These are phyloP conservation scores for Gloeostereum incarnatum DNA, from an alignment of 768 basidiomycete species.

Conservation along the genomic window DNA sequence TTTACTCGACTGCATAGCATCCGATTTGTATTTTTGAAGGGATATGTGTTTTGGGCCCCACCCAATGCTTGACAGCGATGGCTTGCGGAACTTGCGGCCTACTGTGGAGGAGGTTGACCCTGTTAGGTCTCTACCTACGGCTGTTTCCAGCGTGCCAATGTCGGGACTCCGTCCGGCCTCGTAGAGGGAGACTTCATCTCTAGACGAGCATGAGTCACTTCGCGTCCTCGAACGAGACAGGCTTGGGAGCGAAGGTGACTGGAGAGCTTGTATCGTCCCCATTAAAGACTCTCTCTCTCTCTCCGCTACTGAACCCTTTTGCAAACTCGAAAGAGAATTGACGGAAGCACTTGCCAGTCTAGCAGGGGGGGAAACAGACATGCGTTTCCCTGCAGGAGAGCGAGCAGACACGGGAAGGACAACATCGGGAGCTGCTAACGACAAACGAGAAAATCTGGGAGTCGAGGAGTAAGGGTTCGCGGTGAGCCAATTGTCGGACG, in stretches of 20 bases:
- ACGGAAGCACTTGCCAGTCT: not conserved
- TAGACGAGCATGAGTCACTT: not conserved
- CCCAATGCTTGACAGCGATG: not conserved
- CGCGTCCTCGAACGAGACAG: not conserved
- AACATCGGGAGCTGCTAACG: constrained; percentile 21
- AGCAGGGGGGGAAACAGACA: too few relatives aligned
- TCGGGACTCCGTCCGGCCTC: not conserved
- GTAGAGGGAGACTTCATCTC: not conserved
- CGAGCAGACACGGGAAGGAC: constrained; percentile 32
- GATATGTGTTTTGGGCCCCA: not conserved
- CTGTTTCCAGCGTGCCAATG: not conserved
- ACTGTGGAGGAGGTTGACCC: not conserved
- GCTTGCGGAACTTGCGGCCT: not conserved
- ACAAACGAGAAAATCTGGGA: constrained; percentile 31
- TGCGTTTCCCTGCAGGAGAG: not conserved
- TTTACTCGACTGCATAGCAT: not conserved
- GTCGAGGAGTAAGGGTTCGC: constrained; percentile 22
- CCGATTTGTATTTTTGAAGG: not conserved
- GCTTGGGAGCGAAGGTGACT: not conserved
- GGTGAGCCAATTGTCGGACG: constrained; percentile 25
- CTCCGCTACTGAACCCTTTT: not conserved
- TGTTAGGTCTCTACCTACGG: not conserved
- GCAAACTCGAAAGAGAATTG: not conserved
- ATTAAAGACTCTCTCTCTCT: not conserved
- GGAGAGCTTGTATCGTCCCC: not conserved